A percentile compares a stretch with the other conserved stretches of the same genome.
Evolutionary conservation across 2,329 filamentous ascomycete genomes (phyloP).

Genomic region (Anisogramma anomala): DNA sequence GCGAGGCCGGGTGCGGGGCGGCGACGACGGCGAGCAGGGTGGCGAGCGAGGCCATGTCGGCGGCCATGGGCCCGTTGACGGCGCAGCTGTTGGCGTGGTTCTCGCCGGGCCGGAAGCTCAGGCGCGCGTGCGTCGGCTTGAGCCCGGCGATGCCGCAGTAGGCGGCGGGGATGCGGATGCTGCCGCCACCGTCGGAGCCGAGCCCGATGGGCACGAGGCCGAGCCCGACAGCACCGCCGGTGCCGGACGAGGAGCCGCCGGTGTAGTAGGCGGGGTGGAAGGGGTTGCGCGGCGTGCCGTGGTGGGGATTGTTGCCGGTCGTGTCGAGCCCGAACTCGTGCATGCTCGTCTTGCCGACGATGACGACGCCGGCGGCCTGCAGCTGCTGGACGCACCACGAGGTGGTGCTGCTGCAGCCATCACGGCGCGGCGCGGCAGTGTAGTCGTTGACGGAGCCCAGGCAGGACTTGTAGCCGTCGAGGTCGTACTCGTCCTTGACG

Average conservation of each 20-base stretch:
- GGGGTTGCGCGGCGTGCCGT: conserved; percentile 66
- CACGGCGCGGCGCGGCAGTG: conserved; percentile 31
- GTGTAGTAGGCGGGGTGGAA: conserved; percentile 63
- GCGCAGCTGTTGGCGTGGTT: conserved; percentile 50
- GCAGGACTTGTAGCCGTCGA: conserved; percentile 60
- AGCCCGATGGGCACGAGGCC: conserved; percentile 62
- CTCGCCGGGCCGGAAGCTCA: conserved; percentile 49
- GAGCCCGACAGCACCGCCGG: conserved; percentile 56
- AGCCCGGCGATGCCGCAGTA: conserved; percentile 66
- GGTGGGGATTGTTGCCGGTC: conserved; percentile 61
- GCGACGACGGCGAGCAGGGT: conserved; percentile 54
- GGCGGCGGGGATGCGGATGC: conserved; percentile 59
- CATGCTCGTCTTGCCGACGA: conserved; percentile 65
- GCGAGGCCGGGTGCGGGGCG: conserved; percentile 46
- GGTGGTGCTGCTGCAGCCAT: conserved; percentile 37
- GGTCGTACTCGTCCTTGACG: conserved; percentile 66
- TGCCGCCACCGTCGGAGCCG: conserved; percentile 63
- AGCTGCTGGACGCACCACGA: conserved; percentile 58
- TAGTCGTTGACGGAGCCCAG: conserved; percentile 53
- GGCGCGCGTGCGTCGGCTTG: conserved; percentile 56
- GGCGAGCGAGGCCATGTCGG: conserved; percentile 55
- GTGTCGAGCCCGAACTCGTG: conserved; percentile 67
- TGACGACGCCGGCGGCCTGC: conserved; percentile 57
- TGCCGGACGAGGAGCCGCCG: conserved; percentile 65
- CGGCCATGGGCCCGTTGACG: conserved; percentile 56